Conservation (phyloP, 495 filamentous ascomycete species). For the Apiosordaria backusii region DNA sequence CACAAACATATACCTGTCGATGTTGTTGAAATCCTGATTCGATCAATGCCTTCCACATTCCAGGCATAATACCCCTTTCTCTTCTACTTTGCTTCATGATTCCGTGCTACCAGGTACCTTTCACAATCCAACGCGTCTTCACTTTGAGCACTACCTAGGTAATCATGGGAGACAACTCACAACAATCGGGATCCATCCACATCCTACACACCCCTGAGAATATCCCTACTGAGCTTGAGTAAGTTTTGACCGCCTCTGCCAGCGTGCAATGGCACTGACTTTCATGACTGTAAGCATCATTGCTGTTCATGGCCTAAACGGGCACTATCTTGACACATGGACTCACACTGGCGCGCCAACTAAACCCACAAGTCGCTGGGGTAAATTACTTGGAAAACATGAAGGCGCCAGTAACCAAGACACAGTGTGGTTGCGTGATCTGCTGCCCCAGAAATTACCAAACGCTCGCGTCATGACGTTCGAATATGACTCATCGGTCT, state of each 20-base stretch:
- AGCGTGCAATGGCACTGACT: not conserved
- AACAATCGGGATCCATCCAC: not conserved
- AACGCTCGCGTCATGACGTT: slow-evolving; percentile 44
- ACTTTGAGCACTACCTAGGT: no score
- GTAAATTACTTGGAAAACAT: not conserved
- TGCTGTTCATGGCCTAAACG: slow-evolving; percentile 44
- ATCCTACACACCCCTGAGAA: not conserved
- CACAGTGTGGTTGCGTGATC: slow-evolving; percentile 40
- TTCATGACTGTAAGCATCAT: slow-evolving; percentile 31
- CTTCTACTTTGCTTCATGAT: no score
- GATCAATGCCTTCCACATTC: no score
- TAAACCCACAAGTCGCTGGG: slow-evolving; percentile 12
- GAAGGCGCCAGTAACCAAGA: not conserved
- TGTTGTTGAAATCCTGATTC: no score
- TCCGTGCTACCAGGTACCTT: no score
- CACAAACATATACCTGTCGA: no score
- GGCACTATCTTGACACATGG: slow-evolving; percentile 36
- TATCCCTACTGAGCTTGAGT: not conserved
- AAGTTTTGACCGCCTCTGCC: not conserved
- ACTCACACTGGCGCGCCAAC: slow-evolving; percentile 34
- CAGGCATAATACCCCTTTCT: no score
- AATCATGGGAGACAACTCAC: not conserved
- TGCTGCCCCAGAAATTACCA: slow-evolving; percentile 43
- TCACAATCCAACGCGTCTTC: no score
- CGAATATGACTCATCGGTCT: slow-evolving; percentile 40